These are phyloP conservation scores for Sanguinoderma infundibulare DNA, from an alignment of 1,284 basidiomycete species.

Conservation along the genomic window DNA sequence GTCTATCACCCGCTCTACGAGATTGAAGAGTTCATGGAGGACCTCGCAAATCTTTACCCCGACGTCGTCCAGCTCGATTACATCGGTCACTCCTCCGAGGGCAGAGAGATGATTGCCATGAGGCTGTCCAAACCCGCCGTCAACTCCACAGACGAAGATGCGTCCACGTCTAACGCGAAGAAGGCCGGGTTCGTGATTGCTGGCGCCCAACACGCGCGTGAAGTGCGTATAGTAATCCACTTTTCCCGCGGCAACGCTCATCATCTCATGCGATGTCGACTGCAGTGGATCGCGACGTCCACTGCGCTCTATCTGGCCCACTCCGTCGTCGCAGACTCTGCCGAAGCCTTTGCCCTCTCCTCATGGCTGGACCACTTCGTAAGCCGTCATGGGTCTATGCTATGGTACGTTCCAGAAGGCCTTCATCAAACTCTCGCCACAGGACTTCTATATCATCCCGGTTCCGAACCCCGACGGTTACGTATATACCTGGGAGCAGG, in stretches of 20 bases:
- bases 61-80: conserved; percentile 43
- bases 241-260: neutral
- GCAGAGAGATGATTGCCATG: conserved; percentile 57
- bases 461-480: conserved; percentile 88
- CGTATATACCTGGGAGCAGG: conserved; percentile 56
- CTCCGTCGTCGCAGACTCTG: conserved; percentile 57
- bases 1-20: conserved; percentile 59
- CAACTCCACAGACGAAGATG: neutral
- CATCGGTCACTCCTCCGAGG: conserved; percentile 58
- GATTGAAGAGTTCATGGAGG: conserved; percentile 53
- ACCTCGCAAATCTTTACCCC: conserved; percentile 48
- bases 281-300: conserved; percentile 81
- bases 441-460: conserved; percentile 81
- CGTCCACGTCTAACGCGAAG: conserved; percentile 4
- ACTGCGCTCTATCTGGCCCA: conserved; percentile 78
- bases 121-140: conserved; percentile 43
- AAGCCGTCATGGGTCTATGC: conserved; percentile 13
- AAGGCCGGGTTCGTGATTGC: conserved; percentile 69
- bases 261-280: neutral
- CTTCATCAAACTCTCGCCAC: neutral
- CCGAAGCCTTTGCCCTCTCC: conserved; percentile 50
- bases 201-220: conserved; percentile 78
- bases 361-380: conserved; percentile 62
- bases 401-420: neutral
- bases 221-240: conserved; percentile 14